Conservation (phyloP, 2,329 filamentous ascomycete species). For the Pestalotiopsis sp. region DNA sequence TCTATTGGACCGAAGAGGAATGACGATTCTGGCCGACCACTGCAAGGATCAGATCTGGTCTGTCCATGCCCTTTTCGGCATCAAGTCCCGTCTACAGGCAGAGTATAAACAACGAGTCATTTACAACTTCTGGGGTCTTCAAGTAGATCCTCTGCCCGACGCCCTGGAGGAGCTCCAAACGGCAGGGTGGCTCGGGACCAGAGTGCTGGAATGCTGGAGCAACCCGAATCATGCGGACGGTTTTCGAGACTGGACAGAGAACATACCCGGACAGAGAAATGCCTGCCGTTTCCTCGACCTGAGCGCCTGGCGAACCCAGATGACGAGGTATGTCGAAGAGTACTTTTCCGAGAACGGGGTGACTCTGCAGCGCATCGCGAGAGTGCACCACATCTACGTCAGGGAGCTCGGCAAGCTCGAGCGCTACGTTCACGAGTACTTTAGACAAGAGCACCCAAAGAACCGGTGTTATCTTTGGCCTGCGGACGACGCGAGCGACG, state of each 20-base stretch:
- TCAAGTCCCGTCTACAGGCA: not conserved
- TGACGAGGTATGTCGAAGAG: not conserved
- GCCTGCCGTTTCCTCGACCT: not conserved
- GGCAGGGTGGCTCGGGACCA: not conserved
- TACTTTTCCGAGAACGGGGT: not conserved
- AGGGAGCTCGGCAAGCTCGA: not conserved
- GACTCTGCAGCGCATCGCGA: not conserved
- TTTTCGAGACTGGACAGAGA: not conserved
- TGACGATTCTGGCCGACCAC: slow-evolving; percentile 17
- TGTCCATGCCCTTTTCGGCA: not conserved
- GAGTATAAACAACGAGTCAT: not conserved
- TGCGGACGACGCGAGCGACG: not conserved
- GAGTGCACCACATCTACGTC: not conserved
- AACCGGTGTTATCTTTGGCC: not conserved
- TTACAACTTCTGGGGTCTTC: not conserved
- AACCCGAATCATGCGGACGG: not conserved
- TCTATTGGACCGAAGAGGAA: slow-evolving; percentile 9
- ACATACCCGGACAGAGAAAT: not conserved
- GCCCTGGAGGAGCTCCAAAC: not conserved
- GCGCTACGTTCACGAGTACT: not conserved
- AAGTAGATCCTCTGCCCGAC: not conserved
- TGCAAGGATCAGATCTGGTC: slow-evolving; percentile 4
- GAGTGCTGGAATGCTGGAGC: not conserved
- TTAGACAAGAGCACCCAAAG: not conserved
- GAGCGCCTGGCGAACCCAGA: not conserved